Evolutionary conservation across 1,284 basidiomycete genomes (phyloP).

Genomic region (Cutaneotrichosporon sp.): DNA sequence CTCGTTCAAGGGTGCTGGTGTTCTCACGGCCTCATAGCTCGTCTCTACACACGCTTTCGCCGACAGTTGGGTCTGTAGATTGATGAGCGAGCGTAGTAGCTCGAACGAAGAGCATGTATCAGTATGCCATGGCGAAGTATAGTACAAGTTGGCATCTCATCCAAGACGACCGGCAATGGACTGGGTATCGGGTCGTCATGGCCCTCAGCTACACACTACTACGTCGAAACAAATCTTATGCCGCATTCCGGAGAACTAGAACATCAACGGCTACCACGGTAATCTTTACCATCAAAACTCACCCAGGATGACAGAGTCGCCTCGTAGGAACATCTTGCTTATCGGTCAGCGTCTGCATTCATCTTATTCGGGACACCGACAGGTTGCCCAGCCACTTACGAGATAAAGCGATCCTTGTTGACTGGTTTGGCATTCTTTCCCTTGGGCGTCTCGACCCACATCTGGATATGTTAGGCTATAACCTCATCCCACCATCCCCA

Average conservation of each 20-base stretch:
- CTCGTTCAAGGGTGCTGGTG: constrained; percentile 38
- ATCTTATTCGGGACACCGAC: background rate
- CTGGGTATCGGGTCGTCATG: background rate
- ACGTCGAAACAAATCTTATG: constrained; percentile 48
- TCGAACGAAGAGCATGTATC: background rate
- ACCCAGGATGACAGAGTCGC: constrained; percentile 94
- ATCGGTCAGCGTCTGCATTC: constrained; percentile 1
- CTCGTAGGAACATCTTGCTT: constrained; percentile 56
- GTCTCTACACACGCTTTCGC: no score
- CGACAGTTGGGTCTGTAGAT: background rate
- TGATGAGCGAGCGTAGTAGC: no score
- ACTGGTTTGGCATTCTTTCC: constrained; percentile 98
- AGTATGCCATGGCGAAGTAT: background rate
- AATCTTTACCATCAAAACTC: constrained; percentile 36
- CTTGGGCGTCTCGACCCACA: constrained; percentile 99
- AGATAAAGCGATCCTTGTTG: constrained; percentile 98
- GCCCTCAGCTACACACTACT: constrained; percentile 2
- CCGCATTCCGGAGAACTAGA: constrained; percentile 78
- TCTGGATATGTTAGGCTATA: constrained; percentile 53
- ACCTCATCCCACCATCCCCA: no score
- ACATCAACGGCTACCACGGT: background rate
- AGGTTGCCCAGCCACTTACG: constrained; percentile 72
- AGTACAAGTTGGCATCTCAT: constrained; percentile 19
- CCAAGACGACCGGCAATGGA: constrained; percentile 13
- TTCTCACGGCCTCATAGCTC: constrained; percentile 25